These are phyloP conservation scores for Clausena lansium DNA, from an alignment of 345 rosid genomes.

Conservation along the genomic window DNA sequence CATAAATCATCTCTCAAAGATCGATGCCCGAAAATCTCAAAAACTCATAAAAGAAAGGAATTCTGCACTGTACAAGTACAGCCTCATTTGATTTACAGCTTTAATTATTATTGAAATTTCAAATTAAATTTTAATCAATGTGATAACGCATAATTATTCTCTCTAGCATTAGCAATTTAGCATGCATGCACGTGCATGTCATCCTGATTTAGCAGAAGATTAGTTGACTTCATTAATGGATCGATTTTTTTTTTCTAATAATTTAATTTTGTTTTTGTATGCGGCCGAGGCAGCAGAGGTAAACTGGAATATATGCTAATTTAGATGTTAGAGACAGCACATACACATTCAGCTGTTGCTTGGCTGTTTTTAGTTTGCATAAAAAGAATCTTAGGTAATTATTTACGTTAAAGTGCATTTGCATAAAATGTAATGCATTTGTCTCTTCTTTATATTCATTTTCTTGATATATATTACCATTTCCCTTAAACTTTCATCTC, in stretches of 20 bases:
- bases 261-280: not conserved
- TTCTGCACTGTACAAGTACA: not conserved
- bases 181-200: conserved; percentile 59
- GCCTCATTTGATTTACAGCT: not conserved
- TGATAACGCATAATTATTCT: not conserved
- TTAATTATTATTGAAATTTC: not conserved
- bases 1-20: not conserved
- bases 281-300: conserved; percentile 5
- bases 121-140: not conserved
- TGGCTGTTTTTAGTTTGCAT: not conserved
- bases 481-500: not conserved
- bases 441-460: not conserved
- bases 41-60: not conserved
- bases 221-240: conserved; percentile 35
- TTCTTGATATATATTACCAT: not conserved
- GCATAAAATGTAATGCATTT: not conserved
- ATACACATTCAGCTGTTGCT: conserved; percentile 13
- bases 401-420: not conserved
- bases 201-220: conserved; percentile 34
- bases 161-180: conserved; percentile 36
- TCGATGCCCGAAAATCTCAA: not conserved
- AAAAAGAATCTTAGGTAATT: not conserved
- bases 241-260: not conserved
- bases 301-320: conserved; percentile 18
- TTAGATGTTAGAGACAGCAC: not conserved